phyloP scores from a whole-genome alignment of 768 basidiomycete species.

The Leccinum subgranulosum region DNA sequence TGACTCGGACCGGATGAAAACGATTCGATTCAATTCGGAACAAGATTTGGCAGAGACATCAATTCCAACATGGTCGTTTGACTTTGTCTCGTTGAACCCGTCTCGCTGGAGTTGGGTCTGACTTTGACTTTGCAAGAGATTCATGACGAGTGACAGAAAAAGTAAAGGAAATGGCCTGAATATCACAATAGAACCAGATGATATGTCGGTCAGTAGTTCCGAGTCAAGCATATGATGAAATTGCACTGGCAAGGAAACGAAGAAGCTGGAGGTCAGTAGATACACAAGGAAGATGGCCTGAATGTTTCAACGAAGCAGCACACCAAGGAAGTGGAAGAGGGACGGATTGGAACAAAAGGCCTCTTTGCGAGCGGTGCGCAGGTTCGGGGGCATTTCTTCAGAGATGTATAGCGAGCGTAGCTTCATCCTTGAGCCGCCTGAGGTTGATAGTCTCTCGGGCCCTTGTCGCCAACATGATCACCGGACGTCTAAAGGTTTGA shows the following conservation, averaged over 20 bases:
- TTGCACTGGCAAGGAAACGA: not conserved
- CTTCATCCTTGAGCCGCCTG: conserved; percentile 12
- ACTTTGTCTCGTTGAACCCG: not conserved
- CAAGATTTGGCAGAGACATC: not conserved
- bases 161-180: not conserved
- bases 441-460: not conserved
- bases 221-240: no score
- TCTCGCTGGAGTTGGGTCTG: not conserved
- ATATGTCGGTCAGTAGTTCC: not conserved
- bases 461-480: not conserved
- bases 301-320: not conserved
- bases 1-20: not conserved
- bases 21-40: not conserved
- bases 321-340: not conserved
- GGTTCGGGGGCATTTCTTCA: not conserved
- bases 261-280: not conserved
- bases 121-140: not conserved
- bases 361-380: not conserved
- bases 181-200: not conserved
- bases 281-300: not conserved
- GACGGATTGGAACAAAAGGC: not conserved
- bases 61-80: not conserved
- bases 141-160: not conserved
- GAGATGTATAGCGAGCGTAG: conserved; percentile 5
- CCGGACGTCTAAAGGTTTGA: not conserved